Evolutionary conservation across 495 filamentous ascomycete species (phyloP).

Genomic region (Hypoxylon intermedium): DNA sequence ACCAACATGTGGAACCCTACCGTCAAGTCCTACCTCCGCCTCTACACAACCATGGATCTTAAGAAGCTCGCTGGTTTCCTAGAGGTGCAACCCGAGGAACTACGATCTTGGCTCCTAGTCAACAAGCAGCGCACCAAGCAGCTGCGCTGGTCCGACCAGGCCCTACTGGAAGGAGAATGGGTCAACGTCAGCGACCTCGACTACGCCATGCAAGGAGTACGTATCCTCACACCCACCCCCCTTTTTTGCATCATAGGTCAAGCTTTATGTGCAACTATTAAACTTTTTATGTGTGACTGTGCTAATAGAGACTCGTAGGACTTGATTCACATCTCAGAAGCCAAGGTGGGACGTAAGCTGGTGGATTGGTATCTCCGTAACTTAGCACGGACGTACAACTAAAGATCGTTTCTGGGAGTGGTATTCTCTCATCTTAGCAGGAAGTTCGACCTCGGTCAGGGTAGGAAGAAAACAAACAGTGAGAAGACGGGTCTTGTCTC

Average conservation of each 20-base stretch:
- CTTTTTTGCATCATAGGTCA: conserved; percentile 1
- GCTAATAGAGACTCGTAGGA: conserved; percentile 61
- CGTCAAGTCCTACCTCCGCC: conserved; percentile 95
- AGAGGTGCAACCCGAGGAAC: conserved; percentile 89
- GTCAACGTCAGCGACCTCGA: conserved; percentile 92
- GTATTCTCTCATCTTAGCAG: background rate
- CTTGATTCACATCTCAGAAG: conserved; percentile 97
- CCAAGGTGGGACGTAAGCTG: conserved; percentile 93
- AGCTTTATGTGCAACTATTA: conserved; percentile 15
- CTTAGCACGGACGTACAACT: conserved; percentile 84
- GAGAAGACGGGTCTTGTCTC: conserved; percentile 11
- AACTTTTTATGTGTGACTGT: conserved; percentile 30
- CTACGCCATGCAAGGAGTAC: conserved; percentile 91
- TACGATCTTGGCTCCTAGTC: conserved; percentile 87
- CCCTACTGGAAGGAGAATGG: conserved; percentile 87
- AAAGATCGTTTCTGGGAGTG: conserved; percentile 6
- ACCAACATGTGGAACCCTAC: conserved; percentile 95
- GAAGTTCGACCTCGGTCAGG: conserved; percentile 3
- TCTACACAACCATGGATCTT: conserved; percentile 99
- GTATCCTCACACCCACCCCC: conserved; percentile 40
- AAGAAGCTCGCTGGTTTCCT: conserved; percentile 98
- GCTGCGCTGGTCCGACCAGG: conserved; percentile 90
- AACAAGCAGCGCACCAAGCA: conserved; percentile 99
- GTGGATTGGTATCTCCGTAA: conserved; percentile 99
- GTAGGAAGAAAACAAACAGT: background rate